Evolutionary conservation across 257 asterid species (phyloP), one percentile per base, ranked within the genome.

Genomic region (Verbascum thapsus): DNA sequence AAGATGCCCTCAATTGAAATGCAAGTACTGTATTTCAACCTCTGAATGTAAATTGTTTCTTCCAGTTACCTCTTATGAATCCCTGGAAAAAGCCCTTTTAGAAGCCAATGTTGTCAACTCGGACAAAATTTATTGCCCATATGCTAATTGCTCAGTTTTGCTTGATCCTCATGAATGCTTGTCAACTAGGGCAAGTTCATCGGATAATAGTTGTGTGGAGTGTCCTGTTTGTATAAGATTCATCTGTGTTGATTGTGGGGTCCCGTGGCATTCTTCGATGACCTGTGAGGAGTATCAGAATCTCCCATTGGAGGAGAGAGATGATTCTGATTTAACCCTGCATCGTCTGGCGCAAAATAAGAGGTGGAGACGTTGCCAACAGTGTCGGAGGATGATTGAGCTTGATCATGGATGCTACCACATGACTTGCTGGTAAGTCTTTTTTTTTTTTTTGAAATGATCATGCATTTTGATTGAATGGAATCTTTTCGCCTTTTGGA

Each of bases 221-320:
- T 92, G 98, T 68, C 88, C 91, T 4, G 88, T 71, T 48, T 92
- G 98, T 75, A 76, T 78, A 72, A 71, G 88, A 67, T 73, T 78
- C 38, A 72, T 92, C 23, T 92, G 98, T 64, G 74, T 85, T 43
- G 88, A 85, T 53, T 92, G 98, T 78, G 76, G 59, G 72, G 94
- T 85, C 41, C 96, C 90, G 32, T 89, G 98, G 97, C 98, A 92
- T 75, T 78, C 88, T 7, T 89, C 91, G 16, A 71, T 84, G 84
- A 87, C 88, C 3, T 92, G 98, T 58, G 89, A 80, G 59, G 95
- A 81, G 71, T 87, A 85, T 61, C 98, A 74, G 53, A 74, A 64
- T 56, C 78, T 85, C 49, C 83, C 83, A 7, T 45, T 67, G 64
- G 96, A 83, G 75, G 96, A 86, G 70, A 83, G 94, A 65, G 91